phyloP scores from a whole-genome alignment of 2,329 filamentous ascomycete genomes.

The Aspergillus pseudoglaucus region DNA sequence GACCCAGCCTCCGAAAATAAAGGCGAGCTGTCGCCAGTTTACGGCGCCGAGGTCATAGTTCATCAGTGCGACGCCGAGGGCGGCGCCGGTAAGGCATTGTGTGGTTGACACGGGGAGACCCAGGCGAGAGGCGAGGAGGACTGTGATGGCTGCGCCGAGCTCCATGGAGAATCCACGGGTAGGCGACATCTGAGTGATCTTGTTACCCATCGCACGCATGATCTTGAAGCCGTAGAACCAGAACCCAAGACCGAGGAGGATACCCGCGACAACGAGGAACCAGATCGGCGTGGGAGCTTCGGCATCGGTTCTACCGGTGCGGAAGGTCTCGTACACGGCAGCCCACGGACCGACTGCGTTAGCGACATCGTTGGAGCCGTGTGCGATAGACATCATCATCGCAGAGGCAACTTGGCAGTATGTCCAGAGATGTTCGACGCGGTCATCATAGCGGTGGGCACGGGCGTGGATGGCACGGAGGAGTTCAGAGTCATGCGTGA shows the following conservation, averaged over 20 bases:
- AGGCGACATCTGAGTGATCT: slow-evolving; percentile 37
- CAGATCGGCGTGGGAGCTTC: slow-evolving; percentile 33
- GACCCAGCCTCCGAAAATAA: slow-evolving; percentile 42
- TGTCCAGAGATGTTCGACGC: slow-evolving; percentile 45
- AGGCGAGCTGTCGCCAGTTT: slow-evolving; percentile 41
- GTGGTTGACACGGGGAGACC: slow-evolving; percentile 34
- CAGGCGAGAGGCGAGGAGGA: slow-evolving; percentile 28
- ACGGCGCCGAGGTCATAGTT: slow-evolving; percentile 34
- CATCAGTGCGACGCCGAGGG: slow-evolving; percentile 32
- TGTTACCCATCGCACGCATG: slow-evolving; percentile 36
- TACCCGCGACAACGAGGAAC: slow-evolving; percentile 35
- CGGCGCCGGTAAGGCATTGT: slow-evolving; percentile 32
- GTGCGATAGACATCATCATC: slow-evolving; percentile 39
- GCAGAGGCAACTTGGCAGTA: slow-evolving; percentile 39
- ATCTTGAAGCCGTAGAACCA: slow-evolving; percentile 40
- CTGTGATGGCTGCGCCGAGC: slow-evolving; percentile 37
- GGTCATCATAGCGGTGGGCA: slow-evolving; percentile 41
- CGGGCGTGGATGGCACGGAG: slow-evolving; percentile 36
- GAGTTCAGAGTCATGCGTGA: slow-evolving; percentile 33
- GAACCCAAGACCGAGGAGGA: slow-evolving; percentile 36
- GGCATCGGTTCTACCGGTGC: slow-evolving; percentile 24
- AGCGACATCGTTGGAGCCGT: slow-evolving; percentile 41
- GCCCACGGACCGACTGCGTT: slow-evolving; percentile 40
- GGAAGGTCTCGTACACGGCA: slow-evolving; percentile 32
- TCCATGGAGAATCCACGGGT: slow-evolving; percentile 29